Conservation (phyloP, 176 grass and related monocot genomes). For the Poa pratensis region DNA sequence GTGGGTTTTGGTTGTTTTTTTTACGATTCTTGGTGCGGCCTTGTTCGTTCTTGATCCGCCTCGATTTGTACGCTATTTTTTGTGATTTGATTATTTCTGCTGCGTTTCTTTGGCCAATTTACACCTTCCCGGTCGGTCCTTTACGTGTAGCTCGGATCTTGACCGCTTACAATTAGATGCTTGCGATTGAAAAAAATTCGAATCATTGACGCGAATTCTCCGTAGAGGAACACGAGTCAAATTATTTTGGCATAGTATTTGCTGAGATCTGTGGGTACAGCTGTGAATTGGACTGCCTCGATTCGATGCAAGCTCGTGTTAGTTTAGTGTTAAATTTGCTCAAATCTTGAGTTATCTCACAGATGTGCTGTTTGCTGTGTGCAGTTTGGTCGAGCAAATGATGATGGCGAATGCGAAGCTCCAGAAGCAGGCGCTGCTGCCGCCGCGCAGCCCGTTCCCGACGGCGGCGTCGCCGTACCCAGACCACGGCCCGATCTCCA, state of each 20-base stretch:
- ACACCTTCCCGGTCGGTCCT: neutral
- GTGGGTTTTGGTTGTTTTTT: neutral
- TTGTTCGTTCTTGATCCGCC: constrained; percentile 25
- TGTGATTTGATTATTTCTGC: neutral
- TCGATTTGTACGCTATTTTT: neutral
- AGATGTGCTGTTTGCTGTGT: constrained; percentile 23
- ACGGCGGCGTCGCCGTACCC: constrained; percentile 38
- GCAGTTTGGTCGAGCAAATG: constrained; percentile 41
- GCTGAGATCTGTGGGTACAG: constrained; percentile 37
- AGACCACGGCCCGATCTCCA: constrained; percentile 62
- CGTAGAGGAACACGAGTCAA: neutral
- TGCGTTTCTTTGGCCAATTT: neutral
- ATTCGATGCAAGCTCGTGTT: constrained; percentile 27
- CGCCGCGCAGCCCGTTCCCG: constrained; percentile 87
- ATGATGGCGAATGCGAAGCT: constrained; percentile 58
- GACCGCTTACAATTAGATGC: constrained; percentile 6
- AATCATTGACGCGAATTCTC: constrained; percentile 44
- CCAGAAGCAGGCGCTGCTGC: constrained; percentile 69
- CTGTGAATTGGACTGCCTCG: neutral
- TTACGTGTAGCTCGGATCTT: constrained; percentile 26
- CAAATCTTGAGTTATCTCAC: constrained; percentile 38
- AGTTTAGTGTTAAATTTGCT: constrained; percentile 15
- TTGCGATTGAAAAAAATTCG: constrained; percentile 30
- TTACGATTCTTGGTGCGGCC: neutral
- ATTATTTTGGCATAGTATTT: neutral